These are phyloP conservation scores for Nemania diffusa DNA, from an alignment of 2,329 filamentous ascomycete species.

Conservation along the genomic window DNA sequence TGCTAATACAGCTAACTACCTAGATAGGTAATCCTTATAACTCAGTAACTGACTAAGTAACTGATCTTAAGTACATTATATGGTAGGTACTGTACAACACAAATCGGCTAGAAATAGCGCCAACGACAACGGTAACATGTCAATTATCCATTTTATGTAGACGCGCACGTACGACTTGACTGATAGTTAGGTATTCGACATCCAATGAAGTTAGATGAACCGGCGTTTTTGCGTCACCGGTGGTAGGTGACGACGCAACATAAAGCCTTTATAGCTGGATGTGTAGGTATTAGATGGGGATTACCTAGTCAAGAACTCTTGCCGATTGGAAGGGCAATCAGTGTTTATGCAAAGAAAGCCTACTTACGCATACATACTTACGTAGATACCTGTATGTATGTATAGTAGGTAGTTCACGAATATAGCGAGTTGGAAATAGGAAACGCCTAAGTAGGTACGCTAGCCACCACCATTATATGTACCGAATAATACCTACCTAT, in stretches of 20 bases:
- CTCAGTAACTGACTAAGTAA: not conserved
- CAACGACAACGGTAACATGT: not conserved
- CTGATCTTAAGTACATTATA: too few species aligned
- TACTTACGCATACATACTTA: not conserved
- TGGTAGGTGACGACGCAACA: not conserved
- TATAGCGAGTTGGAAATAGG: too few species aligned
- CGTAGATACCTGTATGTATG: not conserved
- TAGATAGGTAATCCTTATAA: not conserved
- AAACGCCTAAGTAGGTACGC: too few species aligned
- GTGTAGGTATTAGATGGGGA: not conserved
- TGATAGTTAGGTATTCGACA: not conserved
- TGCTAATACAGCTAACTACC: not conserved
- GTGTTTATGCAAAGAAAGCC: not conserved
- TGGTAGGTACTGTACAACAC: not conserved
- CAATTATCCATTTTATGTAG: not conserved
- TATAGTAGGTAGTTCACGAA: too few species aligned
- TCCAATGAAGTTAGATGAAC: not conserved
- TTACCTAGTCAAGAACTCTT: not conserved
- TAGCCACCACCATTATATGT: too few species aligned
- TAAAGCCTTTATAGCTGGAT: not conserved
- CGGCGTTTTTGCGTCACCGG: conserved; percentile 13
- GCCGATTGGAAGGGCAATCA: not conserved
- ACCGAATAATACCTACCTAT: not conserved
- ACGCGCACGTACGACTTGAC: not conserved
- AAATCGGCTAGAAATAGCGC: not conserved